Percentiles rank a stretch among this genome's conserved stretches.
phyloP scores from a whole-genome alignment of 805 yeast genomes.

The Candida oleophila region DNA sequence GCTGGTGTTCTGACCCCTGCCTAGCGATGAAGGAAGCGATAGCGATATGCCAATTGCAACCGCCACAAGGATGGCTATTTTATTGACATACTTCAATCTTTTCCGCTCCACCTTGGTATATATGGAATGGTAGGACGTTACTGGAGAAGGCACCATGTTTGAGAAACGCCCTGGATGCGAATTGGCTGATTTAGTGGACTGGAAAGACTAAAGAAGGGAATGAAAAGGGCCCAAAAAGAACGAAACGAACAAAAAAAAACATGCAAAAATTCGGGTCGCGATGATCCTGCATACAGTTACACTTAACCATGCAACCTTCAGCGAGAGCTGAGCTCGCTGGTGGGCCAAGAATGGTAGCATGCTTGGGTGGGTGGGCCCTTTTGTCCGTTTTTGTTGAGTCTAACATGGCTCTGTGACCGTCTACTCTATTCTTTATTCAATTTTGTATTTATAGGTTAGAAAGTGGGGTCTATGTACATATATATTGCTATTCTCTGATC shows the following conservation, averaged over 20 bases:
- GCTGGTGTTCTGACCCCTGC: conserved; percentile 11
- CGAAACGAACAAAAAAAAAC: neutral
- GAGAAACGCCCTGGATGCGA: neutral
- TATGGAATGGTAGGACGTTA: conserved; percentile 20
- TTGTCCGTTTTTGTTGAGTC: too few species aligned
- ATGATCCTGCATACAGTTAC: neutral
- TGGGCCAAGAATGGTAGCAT: too few species aligned
- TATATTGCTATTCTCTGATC: neutral
- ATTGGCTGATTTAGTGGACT: neutral
- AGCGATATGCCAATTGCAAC: conserved; percentile 22
- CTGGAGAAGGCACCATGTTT: neutral
- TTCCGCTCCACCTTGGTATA: conserved; percentile 31
- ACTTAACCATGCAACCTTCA: too few species aligned
- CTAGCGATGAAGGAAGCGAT: conserved; percentile 20
- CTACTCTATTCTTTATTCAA: too few species aligned
- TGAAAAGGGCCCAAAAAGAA: neutral
- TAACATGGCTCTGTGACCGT: too few species aligned
- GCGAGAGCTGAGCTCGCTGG: too few species aligned
- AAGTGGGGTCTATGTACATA: neutral
- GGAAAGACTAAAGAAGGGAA: neutral
- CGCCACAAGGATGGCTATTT: conserved; percentile 28
- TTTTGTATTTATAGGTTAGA: too few species aligned
- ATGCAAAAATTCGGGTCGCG: neutral
- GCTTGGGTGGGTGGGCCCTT: too few species aligned
- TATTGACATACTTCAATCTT: conserved; percentile 35